Conservation (phyloP, 805 yeast genomes). For the Saturnispora zaruensis region DNA sequence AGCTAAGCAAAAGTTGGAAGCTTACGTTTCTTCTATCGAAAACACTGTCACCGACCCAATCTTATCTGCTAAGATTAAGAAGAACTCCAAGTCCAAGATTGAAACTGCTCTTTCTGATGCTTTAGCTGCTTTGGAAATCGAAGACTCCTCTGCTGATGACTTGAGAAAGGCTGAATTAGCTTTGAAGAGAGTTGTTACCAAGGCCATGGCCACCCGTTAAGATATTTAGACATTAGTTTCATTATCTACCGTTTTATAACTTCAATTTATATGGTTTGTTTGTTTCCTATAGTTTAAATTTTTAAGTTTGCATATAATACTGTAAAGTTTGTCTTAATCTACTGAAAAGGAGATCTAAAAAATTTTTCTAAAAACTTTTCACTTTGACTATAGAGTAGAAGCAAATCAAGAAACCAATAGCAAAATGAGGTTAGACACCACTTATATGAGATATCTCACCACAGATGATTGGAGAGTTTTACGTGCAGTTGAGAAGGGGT, state of each 20-base stretch:
- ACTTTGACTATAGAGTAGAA: neutral
- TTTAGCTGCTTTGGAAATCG: slow-evolving; percentile 93
- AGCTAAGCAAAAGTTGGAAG: slow-evolving; percentile 98
- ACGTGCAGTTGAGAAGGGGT: slow-evolving; percentile 83
- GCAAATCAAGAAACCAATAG: neutral
- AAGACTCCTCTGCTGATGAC: slow-evolving; percentile 95
- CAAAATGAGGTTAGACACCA: slow-evolving; percentile 75
- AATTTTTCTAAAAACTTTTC: neutral
- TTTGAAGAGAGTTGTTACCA: slow-evolving; percentile 98
- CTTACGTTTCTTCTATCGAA: slow-evolving; percentile 94
- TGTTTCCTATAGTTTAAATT: slow-evolving; percentile 8
- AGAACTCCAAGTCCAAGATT: slow-evolving; percentile 93
- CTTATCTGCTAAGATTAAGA: slow-evolving; percentile 94
- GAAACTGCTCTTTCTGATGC: slow-evolving; percentile 98
- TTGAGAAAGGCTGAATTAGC: slow-evolving; percentile 98
- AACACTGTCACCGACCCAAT: slow-evolving; percentile 97
- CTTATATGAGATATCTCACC: slow-evolving; percentile 89
- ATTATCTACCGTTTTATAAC: slow-evolving; percentile 1
- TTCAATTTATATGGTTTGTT: slow-evolving; percentile 7
- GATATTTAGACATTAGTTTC: slow-evolving; percentile 12
- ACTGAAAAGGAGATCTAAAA: neutral
- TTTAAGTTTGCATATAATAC: neutral
- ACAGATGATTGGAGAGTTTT: slow-evolving; percentile 85
- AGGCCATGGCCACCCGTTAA: slow-evolving; percentile 98
- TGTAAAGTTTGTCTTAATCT: neutral